Evolutionary conservation across 352 stramenopile species (phyloP).

Genomic region (Pythium phragmiticola): DNA sequence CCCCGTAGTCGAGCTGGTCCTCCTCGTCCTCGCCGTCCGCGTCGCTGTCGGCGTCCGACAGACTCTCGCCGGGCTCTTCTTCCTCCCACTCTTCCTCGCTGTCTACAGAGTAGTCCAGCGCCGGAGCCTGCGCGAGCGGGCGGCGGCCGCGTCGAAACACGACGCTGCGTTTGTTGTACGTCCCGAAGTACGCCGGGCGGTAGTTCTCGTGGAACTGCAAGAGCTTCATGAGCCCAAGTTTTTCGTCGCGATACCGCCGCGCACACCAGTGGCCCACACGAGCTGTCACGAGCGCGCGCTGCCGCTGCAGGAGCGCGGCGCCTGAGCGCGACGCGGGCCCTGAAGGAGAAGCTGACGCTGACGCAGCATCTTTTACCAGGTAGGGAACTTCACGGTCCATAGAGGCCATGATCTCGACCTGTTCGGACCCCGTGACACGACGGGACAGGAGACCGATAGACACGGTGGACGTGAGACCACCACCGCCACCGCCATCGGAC

Average conservation of each 20-base stretch:
- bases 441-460: neutral
- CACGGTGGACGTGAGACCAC: neutral
- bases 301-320: conserved; percentile 19
- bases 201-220: conserved; percentile 87
- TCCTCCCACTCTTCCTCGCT: conserved; percentile 90
- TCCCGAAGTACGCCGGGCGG: conserved; percentile 79
- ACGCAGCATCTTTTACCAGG: conserved; percentile 17
- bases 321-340: neutral
- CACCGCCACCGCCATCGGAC: neutral
- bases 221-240: conserved; percentile 79
- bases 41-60: conserved; percentile 74
- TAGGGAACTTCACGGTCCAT: conserved; percentile 52
- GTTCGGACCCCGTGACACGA: neutral
- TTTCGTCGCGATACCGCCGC: conserved; percentile 49
- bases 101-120: conserved; percentile 79
- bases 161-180: conserved; percentile 52
- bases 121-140: conserved; percentile 54
- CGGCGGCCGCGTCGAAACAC: conserved; percentile 65
- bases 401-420: conserved; percentile 36
- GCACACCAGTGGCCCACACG: conserved; percentile 44
- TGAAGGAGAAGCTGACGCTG: neutral
- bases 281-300: conserved; percentile 27
- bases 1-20: conserved; percentile 80
- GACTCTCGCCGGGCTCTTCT: conserved; percentile 81
- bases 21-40: conserved; percentile 70